Evolutionary conservation across 2,329 filamentous ascomycete species (phyloP).

Genomic region (Penicillium digitatum): DNA sequence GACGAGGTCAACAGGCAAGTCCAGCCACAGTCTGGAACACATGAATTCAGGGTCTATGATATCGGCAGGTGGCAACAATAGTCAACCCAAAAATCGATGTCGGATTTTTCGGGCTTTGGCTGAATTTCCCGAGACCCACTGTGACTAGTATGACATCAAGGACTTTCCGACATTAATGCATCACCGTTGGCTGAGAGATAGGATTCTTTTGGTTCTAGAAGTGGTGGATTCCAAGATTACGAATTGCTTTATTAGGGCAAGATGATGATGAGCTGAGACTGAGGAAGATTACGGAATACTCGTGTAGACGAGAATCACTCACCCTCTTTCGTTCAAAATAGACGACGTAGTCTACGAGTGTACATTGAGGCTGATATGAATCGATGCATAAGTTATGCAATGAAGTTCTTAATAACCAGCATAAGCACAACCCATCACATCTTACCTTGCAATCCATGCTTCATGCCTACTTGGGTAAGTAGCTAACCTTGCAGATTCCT

Average conservation of each 20-base stretch:
- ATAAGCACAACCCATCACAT: background rate
- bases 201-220: background rate
- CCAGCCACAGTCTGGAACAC: background rate
- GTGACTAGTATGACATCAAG: constrained; percentile 3
- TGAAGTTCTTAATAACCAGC: background rate
- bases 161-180: background rate
- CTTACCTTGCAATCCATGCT: background rate
- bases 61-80: background rate
- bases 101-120: background rate
- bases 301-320: background rate
- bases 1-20: background rate
- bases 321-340: background rate
- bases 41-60: background rate
- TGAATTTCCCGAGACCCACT: background rate
- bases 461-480: background rate
- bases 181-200: background rate
- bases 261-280: background rate
- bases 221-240: background rate
- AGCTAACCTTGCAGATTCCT: background rate
- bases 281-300: background rate
- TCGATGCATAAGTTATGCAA: background rate
- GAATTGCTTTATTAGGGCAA: background rate
- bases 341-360: background rate
- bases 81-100: background rate
- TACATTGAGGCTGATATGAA: background rate